Base-by-base conservation (phyloP, 2,329 filamentous ascomycete genomes). In the Biscogniauxia sp. region DNA sequence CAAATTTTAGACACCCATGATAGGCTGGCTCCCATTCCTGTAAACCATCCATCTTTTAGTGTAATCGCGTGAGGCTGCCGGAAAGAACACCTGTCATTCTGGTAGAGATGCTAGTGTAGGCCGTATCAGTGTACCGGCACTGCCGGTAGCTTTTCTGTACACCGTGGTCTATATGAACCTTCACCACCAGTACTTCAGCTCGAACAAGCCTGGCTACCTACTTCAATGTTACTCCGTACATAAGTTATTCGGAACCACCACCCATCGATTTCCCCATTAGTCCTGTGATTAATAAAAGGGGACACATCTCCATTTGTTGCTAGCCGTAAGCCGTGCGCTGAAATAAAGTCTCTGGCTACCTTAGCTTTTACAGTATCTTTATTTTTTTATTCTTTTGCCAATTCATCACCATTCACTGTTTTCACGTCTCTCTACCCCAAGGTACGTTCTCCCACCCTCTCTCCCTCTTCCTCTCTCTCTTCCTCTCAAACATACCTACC, bases 221-320 rank as follows among this genome's bases (percentile, higher is more conserved):
- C n/a, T n/a, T n/a, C n/a, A n/a, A n/a, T n/a, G n/a, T n/a, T n/a
- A n/a, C n/a, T n/a, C n/a, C n/a, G n/a, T n/a, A n/a, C n/a, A n/a
- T n/a, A n/a, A n/a, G 9, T 6, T 20, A 52, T 52, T 52, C 51
- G 51, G 51, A 52, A 52, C 51, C 19, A 23, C n/a, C 51, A 52
- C 23, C 49, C 9, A 20, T 23, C 15, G 20, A 23, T 26, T 26
- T 26, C 51, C 51, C 51, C 51, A 52, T 52, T 52, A 26, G 51
- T 26, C 51, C 11, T 20, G 7, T 23, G 11, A 23, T 20, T 52
- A 23, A 23, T 52, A 52, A 54, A 63, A 64, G 37, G 64, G 64
- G 64, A 66, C 64, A 66, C 63, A 65, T 66, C 61, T 63, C 53
- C 63, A 60, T 55, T 58, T 61, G 56, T 62, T 62, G 59, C 26